phyloP scores from a whole-genome alignment of 257 asterid species.

The Eucommia ulmoides region DNA sequence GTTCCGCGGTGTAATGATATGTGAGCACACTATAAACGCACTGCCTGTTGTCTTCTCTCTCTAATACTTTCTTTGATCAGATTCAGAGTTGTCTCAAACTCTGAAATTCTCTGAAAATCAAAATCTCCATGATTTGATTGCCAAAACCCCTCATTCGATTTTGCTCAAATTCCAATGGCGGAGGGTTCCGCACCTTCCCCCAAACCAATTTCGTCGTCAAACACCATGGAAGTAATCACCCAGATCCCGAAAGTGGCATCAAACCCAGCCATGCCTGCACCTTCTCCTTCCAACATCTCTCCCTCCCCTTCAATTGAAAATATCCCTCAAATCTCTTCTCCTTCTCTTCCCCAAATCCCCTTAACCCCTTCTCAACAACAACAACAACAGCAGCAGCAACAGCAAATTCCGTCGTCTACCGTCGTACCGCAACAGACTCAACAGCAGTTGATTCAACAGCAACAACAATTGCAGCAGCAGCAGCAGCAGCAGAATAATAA shows the following conservation, averaged over 20 bases:
- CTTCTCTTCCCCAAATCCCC: slow-evolving; percentile 18
- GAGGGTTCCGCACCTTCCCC: slow-evolving; percentile 59
- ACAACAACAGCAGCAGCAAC: slow-evolving; percentile 30
- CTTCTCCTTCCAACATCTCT: slow-evolving; percentile 22
- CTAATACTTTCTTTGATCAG: background rate
- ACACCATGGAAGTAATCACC: slow-evolving; percentile 26
- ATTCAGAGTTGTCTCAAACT: background rate
- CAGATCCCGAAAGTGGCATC: slow-evolving; percentile 10
- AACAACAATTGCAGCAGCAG: slow-evolving; percentile 23
- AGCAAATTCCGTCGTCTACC: slow-evolving; percentile 10
- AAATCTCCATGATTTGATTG: background rate
- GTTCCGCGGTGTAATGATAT: background rate
- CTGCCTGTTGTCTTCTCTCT: background rate
- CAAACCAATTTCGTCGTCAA: slow-evolving; percentile 43
- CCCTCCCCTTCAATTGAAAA: slow-evolving; percentile 9
- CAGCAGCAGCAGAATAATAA: slow-evolving; percentile 26
- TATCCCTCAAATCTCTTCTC: background rate
- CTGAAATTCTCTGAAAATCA: background rate
- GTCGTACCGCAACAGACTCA: slow-evolving; percentile 28
- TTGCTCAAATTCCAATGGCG: slow-evolving; percentile 30
- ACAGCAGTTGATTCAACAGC: slow-evolving; percentile 5
- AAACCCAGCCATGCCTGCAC: slow-evolving; percentile 21
- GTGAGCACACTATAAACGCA: background rate
- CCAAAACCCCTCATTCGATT: background rate
- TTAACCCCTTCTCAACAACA: slow-evolving; percentile 25